Evolutionary conservation across 495 filamentous ascomycete genomes (phyloP).

Genomic region (Neurospora sp.): DNA sequence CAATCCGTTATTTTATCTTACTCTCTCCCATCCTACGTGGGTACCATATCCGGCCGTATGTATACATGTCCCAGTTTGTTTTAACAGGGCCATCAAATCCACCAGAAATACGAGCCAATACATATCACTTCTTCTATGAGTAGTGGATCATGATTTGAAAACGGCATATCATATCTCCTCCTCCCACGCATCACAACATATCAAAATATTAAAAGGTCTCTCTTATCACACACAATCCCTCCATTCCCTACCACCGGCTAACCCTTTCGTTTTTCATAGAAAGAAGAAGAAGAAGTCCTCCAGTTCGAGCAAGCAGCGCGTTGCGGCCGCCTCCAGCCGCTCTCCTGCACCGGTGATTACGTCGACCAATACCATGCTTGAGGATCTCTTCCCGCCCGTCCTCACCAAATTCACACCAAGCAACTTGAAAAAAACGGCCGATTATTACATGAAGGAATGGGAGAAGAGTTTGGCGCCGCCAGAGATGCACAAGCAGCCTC

Average conservation of each 20-base stretch:
- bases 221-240: neutral
- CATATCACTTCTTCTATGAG: slow-evolving; percentile 1
- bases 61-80: neutral
- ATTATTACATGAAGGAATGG: slow-evolving; percentile 70
- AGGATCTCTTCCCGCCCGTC: slow-evolving; percentile 54
- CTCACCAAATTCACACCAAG: slow-evolving; percentile 54
- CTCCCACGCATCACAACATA: neutral
- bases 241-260: neutral
- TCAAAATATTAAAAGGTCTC: neutral
- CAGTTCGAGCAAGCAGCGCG: neutral
- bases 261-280: neutral
- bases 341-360: neutral
- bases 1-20: neutral
- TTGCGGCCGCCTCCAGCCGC: neutral
- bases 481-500: neutral
- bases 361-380: slow-evolving; percentile 21
- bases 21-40: neutral
- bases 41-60: neutral
- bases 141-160: neutral
- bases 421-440: slow-evolving; percentile 59
- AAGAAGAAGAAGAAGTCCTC: neutral
- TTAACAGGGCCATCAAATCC: neutral
- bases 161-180: neutral
- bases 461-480: slow-evolving; percentile 41
- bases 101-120: neutral